These are phyloP conservation scores for Globisporangium irregulare DNA, from an alignment of 352 stramenopile genomes.

Conservation along the genomic window DNA sequence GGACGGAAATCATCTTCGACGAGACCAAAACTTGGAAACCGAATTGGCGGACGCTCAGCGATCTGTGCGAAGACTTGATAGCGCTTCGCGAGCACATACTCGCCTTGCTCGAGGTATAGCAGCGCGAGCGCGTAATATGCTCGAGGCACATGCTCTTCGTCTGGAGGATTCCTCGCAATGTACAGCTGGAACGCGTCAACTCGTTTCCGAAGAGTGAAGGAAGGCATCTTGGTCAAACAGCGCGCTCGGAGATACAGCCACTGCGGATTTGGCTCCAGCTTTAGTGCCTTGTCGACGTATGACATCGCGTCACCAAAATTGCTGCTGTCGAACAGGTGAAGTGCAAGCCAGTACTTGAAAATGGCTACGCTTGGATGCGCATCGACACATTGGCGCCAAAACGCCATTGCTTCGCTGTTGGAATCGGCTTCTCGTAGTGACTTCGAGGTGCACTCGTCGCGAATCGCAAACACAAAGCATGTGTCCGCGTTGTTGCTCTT, in stretches of 20 bases:
- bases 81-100: constrained; percentile 9
- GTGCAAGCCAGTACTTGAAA: constrained; percentile 11
- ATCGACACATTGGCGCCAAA: constrained; percentile 12
- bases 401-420: background rate
- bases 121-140: constrained; percentile 10
- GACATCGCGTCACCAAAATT: background rate
- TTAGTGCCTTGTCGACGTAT: constrained; percentile 2
- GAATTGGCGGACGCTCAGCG: constrained; percentile 4
- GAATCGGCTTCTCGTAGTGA: background rate
- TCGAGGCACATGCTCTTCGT: constrained; percentile 8
- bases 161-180: constrained; percentile 1
- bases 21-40: constrained; percentile 2
- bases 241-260: constrained; percentile 11
- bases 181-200: constrained; percentile 10
- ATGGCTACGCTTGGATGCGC: background rate
- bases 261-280: constrained; percentile 8
- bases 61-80: constrained; percentile 7
- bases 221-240: background rate
- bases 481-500: background rate
- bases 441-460: background rate
- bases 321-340: background rate
- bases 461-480: constrained; percentile 8
- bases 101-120: constrained; percentile 10
- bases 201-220: background rate
- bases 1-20: background rate